A percentile compares a stretch with the other conserved stretches of the same genome.
Conservation (phyloP, 208 protist genomes). For the Endotrypanum monterogeii region DNA sequence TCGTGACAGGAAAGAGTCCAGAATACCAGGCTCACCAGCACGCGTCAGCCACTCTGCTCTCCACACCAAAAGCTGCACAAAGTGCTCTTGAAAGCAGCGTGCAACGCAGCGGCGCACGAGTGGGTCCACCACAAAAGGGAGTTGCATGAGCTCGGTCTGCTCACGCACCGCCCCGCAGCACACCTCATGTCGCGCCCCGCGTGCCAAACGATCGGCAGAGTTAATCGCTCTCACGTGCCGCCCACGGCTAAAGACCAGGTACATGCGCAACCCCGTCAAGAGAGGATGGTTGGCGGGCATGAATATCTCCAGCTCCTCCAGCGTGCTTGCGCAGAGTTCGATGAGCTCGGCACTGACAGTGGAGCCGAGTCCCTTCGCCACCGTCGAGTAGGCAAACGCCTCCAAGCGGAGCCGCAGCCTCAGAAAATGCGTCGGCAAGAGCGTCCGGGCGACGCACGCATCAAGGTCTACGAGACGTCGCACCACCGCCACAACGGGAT, state of each 20-base stretch:
- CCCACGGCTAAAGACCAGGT: conserved; percentile 60
- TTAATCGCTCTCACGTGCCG: conserved; percentile 42
- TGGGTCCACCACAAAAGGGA: conserved; percentile 61
- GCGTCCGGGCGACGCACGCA: conserved; percentile 15
- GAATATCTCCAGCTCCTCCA: conserved; percentile 65
- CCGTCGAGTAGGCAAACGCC: conserved; percentile 42
- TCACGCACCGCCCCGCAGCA: conserved; percentile 78
- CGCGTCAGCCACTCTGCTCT: conserved; percentile 23
- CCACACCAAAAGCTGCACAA: conserved; percentile 40
- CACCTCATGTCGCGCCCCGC: conserved; percentile 23
- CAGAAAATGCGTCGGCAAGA: conserved; percentile 61
- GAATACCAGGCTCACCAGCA: conserved; percentile 24
- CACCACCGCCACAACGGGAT: conserved; percentile 27
- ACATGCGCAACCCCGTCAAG: conserved; percentile 67
- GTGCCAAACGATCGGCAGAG: conserved; percentile 18
- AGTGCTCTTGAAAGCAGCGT: conserved; percentile 79
- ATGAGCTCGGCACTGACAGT: conserved; percentile 46
- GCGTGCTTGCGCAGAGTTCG: conserved; percentile 40
- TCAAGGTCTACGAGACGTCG: conserved; percentile 57
- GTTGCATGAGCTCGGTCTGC: conserved; percentile 42
- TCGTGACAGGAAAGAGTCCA: conserved; percentile 48
- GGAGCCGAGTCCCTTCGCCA: conserved; percentile 25
- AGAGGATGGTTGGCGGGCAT: conserved; percentile 55
- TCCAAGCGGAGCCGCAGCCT: conserved; percentile 53
- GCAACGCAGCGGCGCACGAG: conserved; percentile 62